Conservation (phyloP, 495 filamentous ascomycete genomes). For the Penicillium ucsense region DNA sequence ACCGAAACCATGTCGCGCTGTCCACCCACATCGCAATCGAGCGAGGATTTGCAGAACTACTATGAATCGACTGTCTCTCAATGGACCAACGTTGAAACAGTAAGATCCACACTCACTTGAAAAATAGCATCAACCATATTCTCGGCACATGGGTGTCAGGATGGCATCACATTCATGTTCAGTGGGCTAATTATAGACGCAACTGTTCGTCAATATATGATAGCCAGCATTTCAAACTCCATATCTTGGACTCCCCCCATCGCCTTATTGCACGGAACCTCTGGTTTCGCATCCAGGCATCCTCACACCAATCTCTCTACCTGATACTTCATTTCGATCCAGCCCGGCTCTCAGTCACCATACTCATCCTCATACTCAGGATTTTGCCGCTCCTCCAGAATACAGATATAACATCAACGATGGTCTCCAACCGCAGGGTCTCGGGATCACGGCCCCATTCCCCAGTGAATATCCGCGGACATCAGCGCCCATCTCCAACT, state of each 20-base stretch:
- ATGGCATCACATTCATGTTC: background rate
- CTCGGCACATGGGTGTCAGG: background rate
- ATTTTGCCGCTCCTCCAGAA: conserved; percentile 8
- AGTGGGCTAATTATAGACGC: background rate
- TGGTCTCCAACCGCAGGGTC: conserved; percentile 21
- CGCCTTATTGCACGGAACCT: conserved; percentile 25
- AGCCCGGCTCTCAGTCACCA: conserved; percentile 34
- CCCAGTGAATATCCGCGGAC: conserved; percentile 24
- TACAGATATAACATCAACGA: conserved; percentile 26
- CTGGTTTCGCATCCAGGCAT: conserved; percentile 18
- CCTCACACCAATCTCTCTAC: conserved; percentile 33
- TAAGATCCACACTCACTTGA: conserved; percentile 12
- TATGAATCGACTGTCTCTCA: conserved; percentile 20
- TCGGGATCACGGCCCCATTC: conserved; percentile 32
- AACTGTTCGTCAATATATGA: conserved; percentile 1
- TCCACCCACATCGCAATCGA: conserved; percentile 11
- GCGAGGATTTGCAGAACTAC: conserved; percentile 21
- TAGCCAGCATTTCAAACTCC: conserved; percentile 16
- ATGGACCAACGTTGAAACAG: conserved; percentile 26
- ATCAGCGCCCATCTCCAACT: conserved; percentile 13
- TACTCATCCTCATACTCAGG: background rate
- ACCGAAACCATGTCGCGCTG: conserved; percentile 18
- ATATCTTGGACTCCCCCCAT: conserved; percentile 18
- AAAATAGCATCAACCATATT: too few species aligned
- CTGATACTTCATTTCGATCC: conserved; percentile 27